phyloP scores from a whole-genome alignment of 352 stramenopile genomes.

The Aphanomyces stellatus region DNA sequence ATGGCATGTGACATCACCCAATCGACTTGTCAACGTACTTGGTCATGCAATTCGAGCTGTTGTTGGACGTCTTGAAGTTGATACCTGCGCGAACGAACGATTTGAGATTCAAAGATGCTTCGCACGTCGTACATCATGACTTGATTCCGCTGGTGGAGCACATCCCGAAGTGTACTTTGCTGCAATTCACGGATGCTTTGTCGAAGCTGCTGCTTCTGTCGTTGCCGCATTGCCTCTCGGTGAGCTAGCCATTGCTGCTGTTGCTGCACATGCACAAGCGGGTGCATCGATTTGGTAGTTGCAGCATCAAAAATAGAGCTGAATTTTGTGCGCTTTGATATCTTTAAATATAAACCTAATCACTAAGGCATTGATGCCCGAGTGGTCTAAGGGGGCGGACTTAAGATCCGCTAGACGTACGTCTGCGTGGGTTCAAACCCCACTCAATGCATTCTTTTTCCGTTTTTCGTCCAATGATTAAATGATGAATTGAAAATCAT shows the following conservation, averaged over 20 bases:
- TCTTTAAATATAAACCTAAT: too few species aligned
- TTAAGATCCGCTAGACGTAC: neutral
- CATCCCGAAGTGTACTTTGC: neutral
- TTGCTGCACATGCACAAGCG: too few species aligned
- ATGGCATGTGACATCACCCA: neutral
- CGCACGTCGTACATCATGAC: neutral
- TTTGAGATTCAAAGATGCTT: neutral
- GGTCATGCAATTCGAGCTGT: neutral
- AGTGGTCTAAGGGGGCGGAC: neutral
- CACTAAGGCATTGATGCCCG: neutral
- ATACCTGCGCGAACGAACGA: neutral
- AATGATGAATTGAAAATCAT: neutral
- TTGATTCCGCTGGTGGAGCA: neutral
- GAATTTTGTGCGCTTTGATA: neutral
- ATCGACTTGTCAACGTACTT: neutral
- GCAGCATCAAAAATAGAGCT: too few species aligned
- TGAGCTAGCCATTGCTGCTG: too few species aligned
- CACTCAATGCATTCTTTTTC: neutral
- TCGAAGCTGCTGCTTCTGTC: neutral
- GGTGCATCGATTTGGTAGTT: too few species aligned
- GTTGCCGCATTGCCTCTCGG: too few species aligned
- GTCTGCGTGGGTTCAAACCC: neutral
- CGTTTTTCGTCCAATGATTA: too few species aligned
- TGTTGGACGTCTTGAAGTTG: neutral
- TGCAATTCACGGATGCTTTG: conserved; percentile 7